Base-by-base conservation (phyloP, 305 asterid species). In the Fraxinus platypoda region DNA sequence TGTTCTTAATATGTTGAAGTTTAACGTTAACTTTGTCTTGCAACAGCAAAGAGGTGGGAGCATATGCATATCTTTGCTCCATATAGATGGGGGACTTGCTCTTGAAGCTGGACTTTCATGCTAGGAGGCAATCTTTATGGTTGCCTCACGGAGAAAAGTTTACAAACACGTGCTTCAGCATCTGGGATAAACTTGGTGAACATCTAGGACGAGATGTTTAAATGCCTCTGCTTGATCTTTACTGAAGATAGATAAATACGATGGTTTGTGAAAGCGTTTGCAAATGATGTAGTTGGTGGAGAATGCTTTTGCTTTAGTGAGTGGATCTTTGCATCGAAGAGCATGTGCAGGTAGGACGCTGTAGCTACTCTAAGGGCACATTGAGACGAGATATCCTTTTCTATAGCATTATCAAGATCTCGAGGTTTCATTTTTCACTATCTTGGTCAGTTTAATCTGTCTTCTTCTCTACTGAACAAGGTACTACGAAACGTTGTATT, bases 131-230 rank as follows among this genome's bases (percentile, higher is more conserved):
- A 77, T 77, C 49, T 25, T 26, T 70, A 30, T 33, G 17, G 28
- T 26, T 26, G 43, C 43, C 62, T 70, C 84, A 79, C 38, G 76
- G 81, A 49, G 80, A 62, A 43, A 41, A 21, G 68, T 81, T 78
- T 59, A 30, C 19, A 71, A 79, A 75, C 81, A 34, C 26, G 28
- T 33, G 46, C 30, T 83, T 28, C 75, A 33, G 8, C 21, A 4
- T 26, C 71, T 34, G 81, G 73, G 82, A 78, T 43, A 82, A 76
- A 17, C 17, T 77, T 21, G 46, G 77, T 43, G 38, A 49, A 74
- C 33, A 15, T n/a, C 4, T 6, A 62, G 62, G 74, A 19, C 37
- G n/a, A 59, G 28, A 68, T 72, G 28, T 26, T 71, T 35, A 25
- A 8, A 54, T 21, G 70, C 70, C 28, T 59, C 49, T 72, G 59